A percentile compares a stretch with the other conserved stretches of the same genome.
Conservation (phyloP, 768 basidiomycete genomes). For the Tricholomella constricta region DNA sequence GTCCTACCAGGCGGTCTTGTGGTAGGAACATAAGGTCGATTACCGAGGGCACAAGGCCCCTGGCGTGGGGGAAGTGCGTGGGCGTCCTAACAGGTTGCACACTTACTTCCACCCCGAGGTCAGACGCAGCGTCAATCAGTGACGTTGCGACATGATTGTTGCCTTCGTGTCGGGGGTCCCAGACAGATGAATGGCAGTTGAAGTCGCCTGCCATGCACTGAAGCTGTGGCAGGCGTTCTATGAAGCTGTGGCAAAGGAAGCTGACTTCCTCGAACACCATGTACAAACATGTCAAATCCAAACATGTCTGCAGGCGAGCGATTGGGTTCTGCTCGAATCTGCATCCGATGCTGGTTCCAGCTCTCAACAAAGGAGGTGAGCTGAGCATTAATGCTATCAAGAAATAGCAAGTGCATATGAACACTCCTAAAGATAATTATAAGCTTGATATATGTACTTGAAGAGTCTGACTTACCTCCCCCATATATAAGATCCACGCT, state of each 20-base stretch:
- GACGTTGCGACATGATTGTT: too few relatives aligned
- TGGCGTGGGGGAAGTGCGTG: too few relatives aligned
- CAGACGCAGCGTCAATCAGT: too few relatives aligned
- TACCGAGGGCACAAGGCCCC: too few relatives aligned
- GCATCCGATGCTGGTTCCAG: constrained; percentile 37
- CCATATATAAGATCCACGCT: constrained; percentile 36
- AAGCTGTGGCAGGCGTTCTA: too few relatives aligned
- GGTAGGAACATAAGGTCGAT: too few relatives aligned
- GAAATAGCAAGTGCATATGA: constrained; percentile 40
- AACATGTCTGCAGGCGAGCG: constrained; percentile 33
- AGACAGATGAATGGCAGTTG: too few relatives aligned
- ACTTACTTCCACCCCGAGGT: too few relatives aligned
- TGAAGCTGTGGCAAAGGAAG: neutral
- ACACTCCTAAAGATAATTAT: constrained; percentile 29
- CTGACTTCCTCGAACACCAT: constrained; percentile 18
- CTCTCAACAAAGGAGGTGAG: constrained; percentile 26
- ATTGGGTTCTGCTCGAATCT: constrained; percentile 22
- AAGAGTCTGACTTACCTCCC: constrained; percentile 17
- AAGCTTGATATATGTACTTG: neutral
- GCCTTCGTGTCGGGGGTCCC: too few relatives aligned
- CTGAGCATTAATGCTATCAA: constrained; percentile 18
- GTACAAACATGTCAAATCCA: constrained; percentile 30
- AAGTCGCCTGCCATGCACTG: too few relatives aligned
- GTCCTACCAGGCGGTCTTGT: too few relatives aligned
- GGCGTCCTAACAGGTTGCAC: too few relatives aligned